Conservation (phyloP, 306 rosid genomes). For the Oxytropis ochrocephala region DNA sequence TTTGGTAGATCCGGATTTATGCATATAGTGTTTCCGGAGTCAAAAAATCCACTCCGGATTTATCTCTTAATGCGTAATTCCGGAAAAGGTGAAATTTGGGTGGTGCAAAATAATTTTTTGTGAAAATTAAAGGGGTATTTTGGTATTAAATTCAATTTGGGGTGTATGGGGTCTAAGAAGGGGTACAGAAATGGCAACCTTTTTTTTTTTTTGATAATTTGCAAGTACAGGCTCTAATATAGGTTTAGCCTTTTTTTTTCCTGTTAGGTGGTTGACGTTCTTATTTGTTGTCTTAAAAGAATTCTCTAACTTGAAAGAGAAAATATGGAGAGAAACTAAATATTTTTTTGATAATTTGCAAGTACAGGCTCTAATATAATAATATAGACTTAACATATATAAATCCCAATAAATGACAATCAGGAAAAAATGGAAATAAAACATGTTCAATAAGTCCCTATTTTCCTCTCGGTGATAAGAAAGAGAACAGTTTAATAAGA, state of each 20-base stretch:
- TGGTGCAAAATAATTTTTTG: no score
- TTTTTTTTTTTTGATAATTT: not conserved
- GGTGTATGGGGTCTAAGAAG: no score
- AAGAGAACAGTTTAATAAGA: not conserved
- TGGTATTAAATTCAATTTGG: no score
- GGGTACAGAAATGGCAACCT: no score
- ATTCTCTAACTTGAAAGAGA: not conserved
- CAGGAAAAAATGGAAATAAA: not conserved
- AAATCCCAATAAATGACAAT: not conserved
- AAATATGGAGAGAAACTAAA: not conserved
- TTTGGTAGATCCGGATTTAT: no score
- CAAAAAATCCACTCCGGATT: no score
- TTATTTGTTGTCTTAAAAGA: not conserved
- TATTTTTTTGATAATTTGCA: not conserved
- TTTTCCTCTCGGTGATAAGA: not conserved
- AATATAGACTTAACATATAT: not conserved
- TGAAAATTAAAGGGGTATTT: no score
- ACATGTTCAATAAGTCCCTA: not conserved
- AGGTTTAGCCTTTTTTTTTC: not conserved
- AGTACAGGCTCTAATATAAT: not conserved
- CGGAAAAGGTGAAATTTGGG: no score
- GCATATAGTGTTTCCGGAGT: no score
- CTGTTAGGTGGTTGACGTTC: not conserved
- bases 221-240: not conserved
- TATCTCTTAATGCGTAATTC: no score